phyloP scores from a whole-genome alignment of 2,329 filamentous ascomycete genomes.

The Hypoxylon sp. region DNA sequence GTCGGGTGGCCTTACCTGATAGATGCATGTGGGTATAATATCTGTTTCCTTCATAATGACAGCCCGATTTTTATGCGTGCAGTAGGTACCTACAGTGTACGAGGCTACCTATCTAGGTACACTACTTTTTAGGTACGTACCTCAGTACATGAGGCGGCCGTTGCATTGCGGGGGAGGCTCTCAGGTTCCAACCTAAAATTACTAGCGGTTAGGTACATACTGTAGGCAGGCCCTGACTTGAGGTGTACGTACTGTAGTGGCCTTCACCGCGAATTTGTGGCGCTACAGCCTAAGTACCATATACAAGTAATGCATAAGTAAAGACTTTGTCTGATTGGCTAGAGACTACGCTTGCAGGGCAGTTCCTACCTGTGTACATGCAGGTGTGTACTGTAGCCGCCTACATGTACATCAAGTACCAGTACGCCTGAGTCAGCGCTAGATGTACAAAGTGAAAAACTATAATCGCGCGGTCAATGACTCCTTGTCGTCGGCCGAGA shows the following conservation, averaged over 20 bases:
- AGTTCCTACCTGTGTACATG: background rate
- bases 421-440: background rate
- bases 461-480: slow-evolving; percentile 22
- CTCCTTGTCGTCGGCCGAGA: slow-evolving; percentile 18
- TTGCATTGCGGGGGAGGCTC: background rate
- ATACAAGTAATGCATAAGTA: background rate
- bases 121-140: too few relatives aligned
- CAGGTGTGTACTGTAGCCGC: background rate
- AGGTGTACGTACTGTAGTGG: too few relatives aligned
- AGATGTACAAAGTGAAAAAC: slow-evolving; percentile 7
- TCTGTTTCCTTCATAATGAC: background rate
- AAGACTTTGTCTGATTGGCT: too few relatives aligned
- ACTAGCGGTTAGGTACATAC: too few relatives aligned
- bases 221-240: too few relatives aligned
- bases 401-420: slow-evolving; percentile 4
- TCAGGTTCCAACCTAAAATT: too few relatives aligned
- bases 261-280: background rate
- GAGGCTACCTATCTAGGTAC: background rate
- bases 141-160: too few relatives aligned
- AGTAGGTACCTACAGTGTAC: background rate
- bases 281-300: background rate
- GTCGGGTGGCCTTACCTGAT: too few relatives aligned
- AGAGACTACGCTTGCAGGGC: too few relatives aligned
- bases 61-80: background rate
- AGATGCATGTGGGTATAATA: too few relatives aligned